Evolutionary conservation across 257 asterid species (phyloP).

Genomic region (Solanum chmielewskii): DNA sequence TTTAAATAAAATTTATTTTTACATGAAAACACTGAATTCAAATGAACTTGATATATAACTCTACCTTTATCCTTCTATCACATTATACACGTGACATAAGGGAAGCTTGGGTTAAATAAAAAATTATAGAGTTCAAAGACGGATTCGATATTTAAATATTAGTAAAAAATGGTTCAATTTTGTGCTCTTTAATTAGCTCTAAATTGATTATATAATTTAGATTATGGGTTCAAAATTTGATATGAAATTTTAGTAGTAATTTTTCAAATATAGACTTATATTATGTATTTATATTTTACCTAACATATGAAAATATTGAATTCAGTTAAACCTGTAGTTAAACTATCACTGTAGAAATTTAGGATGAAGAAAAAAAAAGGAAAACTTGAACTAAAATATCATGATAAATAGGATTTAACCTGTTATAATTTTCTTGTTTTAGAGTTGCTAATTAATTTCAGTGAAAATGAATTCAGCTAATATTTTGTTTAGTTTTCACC

Average conservation of each 20-base stretch:
- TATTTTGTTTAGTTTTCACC: not conserved
- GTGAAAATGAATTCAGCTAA: not conserved
- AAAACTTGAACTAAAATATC: not conserved
- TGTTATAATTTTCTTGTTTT: not conserved
- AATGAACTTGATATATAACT: not conserved
- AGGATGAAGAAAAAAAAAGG: not conserved
- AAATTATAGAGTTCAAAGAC: not conserved
- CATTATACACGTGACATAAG: not conserved
- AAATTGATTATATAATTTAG: not conserved
- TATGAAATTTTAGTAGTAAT: not conserved
- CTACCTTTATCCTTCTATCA: not conserved
- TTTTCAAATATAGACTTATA: not conserved
- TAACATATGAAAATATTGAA: not conserved
- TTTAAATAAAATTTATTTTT: not conserved
- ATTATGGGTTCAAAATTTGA: not conserved
- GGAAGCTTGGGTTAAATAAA: not conserved
- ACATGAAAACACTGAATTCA: accelerated
- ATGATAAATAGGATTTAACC: not conserved
- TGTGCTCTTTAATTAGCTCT: not conserved
- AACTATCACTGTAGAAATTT: not conserved
- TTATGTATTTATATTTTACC: not conserved
- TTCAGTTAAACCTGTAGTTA: not conserved
- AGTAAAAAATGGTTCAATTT: not conserved
- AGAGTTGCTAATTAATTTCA: not conserved
- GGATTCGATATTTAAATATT: not conserved